A percentile compares a stretch with the other conserved stretches of the same genome.
Evolutionary conservation across 2,329 filamentous ascomycete genomes (phyloP).

Genomic region (Monosporascus sp.): DNA sequence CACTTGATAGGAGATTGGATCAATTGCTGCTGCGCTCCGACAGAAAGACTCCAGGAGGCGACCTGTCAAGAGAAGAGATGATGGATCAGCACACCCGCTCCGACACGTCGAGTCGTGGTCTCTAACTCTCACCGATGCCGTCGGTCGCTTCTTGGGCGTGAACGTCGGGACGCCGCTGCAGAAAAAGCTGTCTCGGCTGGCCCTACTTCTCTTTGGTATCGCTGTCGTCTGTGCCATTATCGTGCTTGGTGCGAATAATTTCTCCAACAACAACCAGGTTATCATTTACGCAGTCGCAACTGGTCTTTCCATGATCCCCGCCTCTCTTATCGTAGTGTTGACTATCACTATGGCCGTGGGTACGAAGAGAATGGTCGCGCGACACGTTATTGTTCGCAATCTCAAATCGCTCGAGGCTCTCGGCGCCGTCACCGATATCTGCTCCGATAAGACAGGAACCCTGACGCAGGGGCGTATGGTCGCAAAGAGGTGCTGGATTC

Average conservation of each 20-base stretch:
- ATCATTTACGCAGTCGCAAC: slow-evolving; percentile 59
- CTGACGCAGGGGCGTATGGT: slow-evolving; percentile 62
- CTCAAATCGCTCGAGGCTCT: slow-evolving; percentile 54
- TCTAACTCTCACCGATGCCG: slow-evolving; percentile 49
- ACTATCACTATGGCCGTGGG: slow-evolving; percentile 61
- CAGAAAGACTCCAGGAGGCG: slow-evolving; percentile 48
- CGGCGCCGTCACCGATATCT: slow-evolving; percentile 55
- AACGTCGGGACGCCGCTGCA: slow-evolving; percentile 67
- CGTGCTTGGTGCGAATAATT: slow-evolving; percentile 60
- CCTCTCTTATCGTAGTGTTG: slow-evolving; percentile 57
- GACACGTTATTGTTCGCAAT: slow-evolving; percentile 54
- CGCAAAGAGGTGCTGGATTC: slow-evolving; percentile 54
- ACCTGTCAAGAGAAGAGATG: slow-evolving; percentile 45
- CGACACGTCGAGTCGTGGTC: slow-evolving; percentile 44
- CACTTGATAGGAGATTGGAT: slow-evolving; percentile 58
- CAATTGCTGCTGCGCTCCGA: slow-evolving; percentile 57
- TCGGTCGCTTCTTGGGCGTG: slow-evolving; percentile 61
- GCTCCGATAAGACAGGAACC: slow-evolving; percentile 54
- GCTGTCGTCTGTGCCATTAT: slow-evolving; percentile 66
- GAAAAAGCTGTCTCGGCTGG: slow-evolving; percentile 62
- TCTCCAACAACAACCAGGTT: slow-evolving; percentile 48
- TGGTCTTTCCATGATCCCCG: slow-evolving; percentile 56
- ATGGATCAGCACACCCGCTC: slow-evolving; percentile 48
- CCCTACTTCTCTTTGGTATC: slow-evolving; percentile 61
- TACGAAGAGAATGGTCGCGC: slow-evolving; percentile 52